Evolutionary conservation across 768 basidiomycete genomes (phyloP), one percentile per base, ranked within the genome.

Genomic region (Psilocybe cyanescens): DNA sequence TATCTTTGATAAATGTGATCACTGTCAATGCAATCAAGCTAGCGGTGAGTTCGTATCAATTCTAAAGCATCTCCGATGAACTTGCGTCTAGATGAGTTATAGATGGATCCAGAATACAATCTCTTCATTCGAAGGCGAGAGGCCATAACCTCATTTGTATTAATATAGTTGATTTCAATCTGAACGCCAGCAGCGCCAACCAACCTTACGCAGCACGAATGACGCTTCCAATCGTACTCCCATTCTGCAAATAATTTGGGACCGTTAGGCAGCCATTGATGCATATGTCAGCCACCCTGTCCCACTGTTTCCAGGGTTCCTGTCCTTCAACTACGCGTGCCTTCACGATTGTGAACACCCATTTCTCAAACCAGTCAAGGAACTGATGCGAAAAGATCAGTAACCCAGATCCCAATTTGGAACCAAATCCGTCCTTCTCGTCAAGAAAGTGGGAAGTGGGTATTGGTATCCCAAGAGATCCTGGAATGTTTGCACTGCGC

Each of bases 271-370:
- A 17, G 24, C 59, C 59, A 8, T 50, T 31, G 8, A 44, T 5
- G n/a, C 30, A 49, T 24, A 63, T 47, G 1, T 39, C 45, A 24
- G 54, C 66, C 6, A 75, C 78, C 30, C 82, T 69, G 31, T 78
- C 71, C 87, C 86, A 83, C 48, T 73, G 68, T 31, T 65, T 68
- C 86, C 86, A 88, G 5, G 86, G 85, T 67, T 88, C 87, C 28
- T 77, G 68, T 1, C 85, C 85, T 11, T 62, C 64, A 0, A 88
- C 83, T 45, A 84, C 78, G 50, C 83, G 72, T 16, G 84, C 88
- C 0, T 74, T 65, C 5, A 71, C 62, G 2, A 71, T 24, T 0
- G 60, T 48, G 63, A 84, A 87, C 1, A 82, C 56, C 59, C 50
- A 62, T 58, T 70, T 68, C 68, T 85, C 83, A 7, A 84, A 5